Conservation (phyloP, 169 alveolate genomes). For the Plasmodium malariae region DNA sequence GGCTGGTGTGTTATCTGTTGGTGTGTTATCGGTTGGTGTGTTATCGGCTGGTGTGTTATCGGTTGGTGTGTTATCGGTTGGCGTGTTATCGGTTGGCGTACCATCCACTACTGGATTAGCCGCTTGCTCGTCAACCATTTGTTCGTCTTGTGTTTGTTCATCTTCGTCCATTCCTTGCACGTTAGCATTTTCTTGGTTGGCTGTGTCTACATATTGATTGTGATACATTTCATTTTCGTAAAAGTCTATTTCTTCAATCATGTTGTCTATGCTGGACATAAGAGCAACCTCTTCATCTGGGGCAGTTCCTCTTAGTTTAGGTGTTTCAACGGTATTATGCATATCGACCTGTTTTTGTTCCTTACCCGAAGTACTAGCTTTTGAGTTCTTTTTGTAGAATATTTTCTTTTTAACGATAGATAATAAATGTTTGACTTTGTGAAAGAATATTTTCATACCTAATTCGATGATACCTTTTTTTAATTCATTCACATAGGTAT, state of each 20-base stretch:
- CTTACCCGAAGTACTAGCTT: no score
- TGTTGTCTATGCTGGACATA: constrained; percentile 8
- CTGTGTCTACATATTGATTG: neutral
- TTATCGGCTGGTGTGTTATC: no score
- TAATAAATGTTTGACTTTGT: constrained; percentile 14
- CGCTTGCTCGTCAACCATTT: neutral
- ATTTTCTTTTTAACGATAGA: constrained; percentile 19
- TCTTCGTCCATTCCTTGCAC: constrained; percentile 6
- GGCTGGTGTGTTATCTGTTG: no score
- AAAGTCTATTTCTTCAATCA: constrained; percentile 47
- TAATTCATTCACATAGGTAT: constrained; percentile 12
- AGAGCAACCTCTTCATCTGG: constrained; percentile 4
- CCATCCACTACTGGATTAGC: neutral
- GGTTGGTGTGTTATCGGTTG: no score
- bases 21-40: no score
- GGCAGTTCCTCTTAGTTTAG: neutral
- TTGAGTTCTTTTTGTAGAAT: neutral
- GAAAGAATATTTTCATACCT: constrained; percentile 28
- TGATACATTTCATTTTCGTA: constrained; percentile 11
- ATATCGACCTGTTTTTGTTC: neutral
- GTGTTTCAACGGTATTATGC: neutral
- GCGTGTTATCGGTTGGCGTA: no score
- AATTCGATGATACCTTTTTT: constrained; percentile 54
- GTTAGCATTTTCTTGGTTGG: neutral
- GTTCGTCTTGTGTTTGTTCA: neutral